Conservation (phyloP, 768 basidiomycete genomes). For the Naganishia friedmannii region DNA sequence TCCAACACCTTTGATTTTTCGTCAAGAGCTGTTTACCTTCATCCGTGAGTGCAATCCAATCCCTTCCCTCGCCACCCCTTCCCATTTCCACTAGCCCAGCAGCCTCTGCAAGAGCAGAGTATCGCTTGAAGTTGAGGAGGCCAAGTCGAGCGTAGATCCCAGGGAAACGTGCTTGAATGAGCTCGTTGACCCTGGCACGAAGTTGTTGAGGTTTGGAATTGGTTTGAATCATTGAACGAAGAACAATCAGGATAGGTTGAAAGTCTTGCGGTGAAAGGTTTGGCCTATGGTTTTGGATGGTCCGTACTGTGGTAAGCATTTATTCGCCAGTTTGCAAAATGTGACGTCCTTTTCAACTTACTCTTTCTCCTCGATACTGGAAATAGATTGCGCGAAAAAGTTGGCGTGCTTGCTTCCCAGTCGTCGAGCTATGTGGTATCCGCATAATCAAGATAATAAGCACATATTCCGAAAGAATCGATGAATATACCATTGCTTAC, state of each 20-base stretch:
- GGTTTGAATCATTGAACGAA: conserved; percentile 1
- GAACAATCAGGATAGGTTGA: conserved; percentile 15
- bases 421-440: neutral
- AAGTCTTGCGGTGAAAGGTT: conserved; percentile 11
- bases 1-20: neutral
- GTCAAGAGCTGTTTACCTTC: neutral
- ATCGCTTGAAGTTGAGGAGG: conserved; percentile 13
- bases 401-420: neutral
- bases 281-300: neutral
- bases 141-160: conserved; percentile 14
- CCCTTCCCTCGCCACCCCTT: neutral
- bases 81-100: conserved; percentile 12
- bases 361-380: conserved; percentile 1
- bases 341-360: neutral
- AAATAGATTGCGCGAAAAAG: neutral
- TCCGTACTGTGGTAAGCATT: neutral
- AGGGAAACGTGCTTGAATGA: conserved; percentile 16
- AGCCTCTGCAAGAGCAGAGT: neutral
- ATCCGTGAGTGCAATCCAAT: conserved; percentile 20
- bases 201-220: neutral
- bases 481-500: neutral
- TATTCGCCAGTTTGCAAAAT: neutral
- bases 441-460: neutral
- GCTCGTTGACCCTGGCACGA: conserved; percentile 10
- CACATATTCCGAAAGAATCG: too few species aligned